Base-by-base conservation (phyloP, 441 rosid species). In the Omphalea diandra region DNA sequence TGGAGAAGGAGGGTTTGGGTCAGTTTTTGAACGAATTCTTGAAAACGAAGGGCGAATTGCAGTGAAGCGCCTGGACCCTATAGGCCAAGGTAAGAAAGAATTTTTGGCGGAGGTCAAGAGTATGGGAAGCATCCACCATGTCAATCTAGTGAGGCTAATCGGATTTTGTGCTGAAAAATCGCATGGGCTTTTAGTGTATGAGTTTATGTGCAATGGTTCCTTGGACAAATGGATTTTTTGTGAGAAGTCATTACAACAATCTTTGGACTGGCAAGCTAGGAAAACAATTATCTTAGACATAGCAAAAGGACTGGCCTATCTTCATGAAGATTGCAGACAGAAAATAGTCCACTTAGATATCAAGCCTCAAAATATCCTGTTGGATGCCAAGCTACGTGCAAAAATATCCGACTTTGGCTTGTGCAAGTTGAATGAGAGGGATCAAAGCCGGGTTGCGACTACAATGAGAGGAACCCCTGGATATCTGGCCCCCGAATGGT, bases 321-420 rank as follows among this genome's bases (percentile, higher is more conserved):
- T 74, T n/a, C 77, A 74, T 26, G 63, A 68, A 41, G 73, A 74
- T 5, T 74, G 73, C 29, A 61, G 38, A 18, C 32, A 32, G 5
- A 52, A 20, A 63, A 74, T 74, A 35, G 20, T 74, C 26, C 77
- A 68, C 40, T 35, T 68, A 12, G 77, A 68, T 14, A 74, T 74
- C 38, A 74, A 74, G 41, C 77, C 77, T 3, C n/a, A n/a, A n/a
- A n/a, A n/a, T n/a, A n/a, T n/a, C n/a, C n/a, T n/a, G n/a, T n/a
- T n/a, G n/a, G n/a, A 74, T 52, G 58, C 2, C 17, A 9, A 43
- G 8, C 41, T 68, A 3, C 47, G 41, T 14, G 77, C 73, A 14
- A 74, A 74, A 11, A 63, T 74, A 43, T 74, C 73, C 0, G 77
- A 62, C 50, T 74, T 74, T n/a, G 77, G 73, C 27, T 27, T 74